These are phyloP conservation scores for Zopfia rhizophila DNA, from an alignment of 2,329 filamentous ascomycete species.

Conservation along the genomic window DNA sequence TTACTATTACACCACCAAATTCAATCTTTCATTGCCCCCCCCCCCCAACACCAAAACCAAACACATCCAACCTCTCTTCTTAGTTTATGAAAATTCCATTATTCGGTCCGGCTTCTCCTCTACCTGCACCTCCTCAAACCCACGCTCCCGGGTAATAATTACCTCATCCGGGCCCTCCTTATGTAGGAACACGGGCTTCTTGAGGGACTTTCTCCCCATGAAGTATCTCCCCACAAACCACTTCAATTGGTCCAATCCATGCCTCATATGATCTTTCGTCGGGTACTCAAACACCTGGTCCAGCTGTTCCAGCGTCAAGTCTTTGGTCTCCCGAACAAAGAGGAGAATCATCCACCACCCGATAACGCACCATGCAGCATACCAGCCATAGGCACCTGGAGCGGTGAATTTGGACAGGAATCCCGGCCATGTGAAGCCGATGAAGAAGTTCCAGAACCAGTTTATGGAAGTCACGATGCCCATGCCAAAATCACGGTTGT, in stretches of 20 bases:
- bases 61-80: too few relatives aligned
- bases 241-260: slow-evolving; percentile 23
- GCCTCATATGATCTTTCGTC: slow-evolving; percentile 21
- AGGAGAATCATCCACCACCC: slow-evolving; percentile 27
- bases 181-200: slow-evolving; percentile 19
- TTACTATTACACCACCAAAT: too few relatives aligned
- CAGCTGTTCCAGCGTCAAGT: slow-evolving; percentile 28
- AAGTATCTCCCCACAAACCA: slow-evolving; percentile 25
- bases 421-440: slow-evolving; percentile 31
- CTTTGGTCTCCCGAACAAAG: slow-evolving; percentile 33
- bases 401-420: slow-evolving; percentile 21
- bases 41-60: too few relatives aligned
- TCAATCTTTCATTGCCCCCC: too few relatives aligned
- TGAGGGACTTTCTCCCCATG: slow-evolving; percentile 17
- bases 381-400: slow-evolving; percentile 28
- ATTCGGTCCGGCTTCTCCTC: too few relatives aligned
- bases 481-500: slow-evolving; percentile 35
- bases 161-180: slow-evolving; percentile 14
- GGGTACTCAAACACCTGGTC: slow-evolving; percentile 28
- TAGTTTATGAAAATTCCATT: too few relatives aligned
- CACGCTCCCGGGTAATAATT: too few relatives aligned
- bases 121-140: too few relatives aligned
- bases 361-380: slow-evolving; percentile 30
- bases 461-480: slow-evolving; percentile 29
- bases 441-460: slow-evolving; percentile 35